Conservation (phyloP, 1,139 yeast genomes). For the Wickerhamomyces sp. region DNA sequence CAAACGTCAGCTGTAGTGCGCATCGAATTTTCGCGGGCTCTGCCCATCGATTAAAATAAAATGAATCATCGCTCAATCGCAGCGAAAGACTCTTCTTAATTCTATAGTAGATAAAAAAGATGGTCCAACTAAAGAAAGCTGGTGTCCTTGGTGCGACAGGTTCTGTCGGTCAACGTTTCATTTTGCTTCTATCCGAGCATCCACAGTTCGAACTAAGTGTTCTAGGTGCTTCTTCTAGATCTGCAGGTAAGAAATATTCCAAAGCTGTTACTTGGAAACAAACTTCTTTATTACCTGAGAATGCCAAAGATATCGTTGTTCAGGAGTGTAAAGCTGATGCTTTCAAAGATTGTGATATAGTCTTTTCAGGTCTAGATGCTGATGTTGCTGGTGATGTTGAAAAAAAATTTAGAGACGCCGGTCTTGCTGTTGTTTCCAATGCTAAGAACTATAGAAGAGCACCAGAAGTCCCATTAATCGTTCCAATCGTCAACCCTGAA, state of each 20-base stretch:
- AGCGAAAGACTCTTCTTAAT: too few relatives aligned
- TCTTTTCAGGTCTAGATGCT: constrained; percentile 91
- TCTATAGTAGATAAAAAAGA: constrained; percentile 2
- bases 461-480: constrained; percentile 83
- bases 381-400: constrained; percentile 94
- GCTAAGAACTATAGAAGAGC: constrained; percentile 95
- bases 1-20: too few relatives aligned
- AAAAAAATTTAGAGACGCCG: constrained; percentile 74
- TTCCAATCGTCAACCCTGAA: constrained; percentile 94
- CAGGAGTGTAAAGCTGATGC: constrained; percentile 71
- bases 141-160: constrained; percentile 99
- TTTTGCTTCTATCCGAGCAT: constrained; percentile 74
- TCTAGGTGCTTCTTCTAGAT: constrained; percentile 89
- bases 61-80: too few relatives aligned
- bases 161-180: constrained; percentile 95
- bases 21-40: too few relatives aligned
- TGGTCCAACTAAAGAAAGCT: constrained; percentile 26
- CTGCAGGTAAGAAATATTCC: constrained; percentile 83
- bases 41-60: too few relatives aligned
- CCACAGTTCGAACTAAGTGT: constrained; percentile 85
- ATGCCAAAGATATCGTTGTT: constrained; percentile 59
- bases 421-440: constrained; percentile 82
- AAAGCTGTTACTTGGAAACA: constrained; percentile 97
- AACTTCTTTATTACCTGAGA: constrained; percentile 71
- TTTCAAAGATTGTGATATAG: constrained; percentile 87